Evolutionary conservation across 257 asterid species (phyloP), one percentile per base, ranked within the genome.

Genomic region (Lavandula angustifolia): DNA sequence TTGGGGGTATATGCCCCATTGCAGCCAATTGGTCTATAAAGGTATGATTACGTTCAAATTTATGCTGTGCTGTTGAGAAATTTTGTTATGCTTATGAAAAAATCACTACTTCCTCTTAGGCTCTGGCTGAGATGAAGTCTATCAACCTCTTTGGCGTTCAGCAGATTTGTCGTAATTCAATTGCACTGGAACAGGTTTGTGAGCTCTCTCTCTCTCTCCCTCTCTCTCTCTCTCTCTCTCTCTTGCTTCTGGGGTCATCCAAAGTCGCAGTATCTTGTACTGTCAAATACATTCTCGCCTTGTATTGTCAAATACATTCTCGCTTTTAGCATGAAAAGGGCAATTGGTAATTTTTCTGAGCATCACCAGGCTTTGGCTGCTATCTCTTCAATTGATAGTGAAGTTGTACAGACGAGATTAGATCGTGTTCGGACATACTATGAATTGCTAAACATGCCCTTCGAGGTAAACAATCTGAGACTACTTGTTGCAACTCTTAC

Each of bases 131-230:
- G 71, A 83, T 94, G 86, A 88, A 79, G 68, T 86, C 95, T 42
- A 88, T 94, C 83, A 94, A 90, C 87, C 97, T 94, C 76, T 91
- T 90, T 64, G 99, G 99, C 16, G 96, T 94, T 71, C 99, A 94
- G 81, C 99, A 94, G 80, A 86, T 94, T 80, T 90, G 96, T 72
- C 96, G 99, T 62, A 90, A 94, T 75, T 84, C 99, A 75, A 94
- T 94, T 75, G 96, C 99, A 22, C 80, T 94, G 73, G 99, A 94
- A 76, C 99, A 87, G 97, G 99, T 94, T 74, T 22, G 27, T 22
- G 27, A 22, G 1, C 27, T 22, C n/a, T n/a, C n/a, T n/a, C n/a
- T n/a, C n/a, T n/a, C 54, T n/a, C n/a, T 46, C 47, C 27, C 47
- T 27, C 50, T 1, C 54, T 7, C 27, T 22, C 27, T 22, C 27